phyloP scores from a whole-genome alignment of 176 grass and related monocot species.

The Saccharum officinarum region DNA sequence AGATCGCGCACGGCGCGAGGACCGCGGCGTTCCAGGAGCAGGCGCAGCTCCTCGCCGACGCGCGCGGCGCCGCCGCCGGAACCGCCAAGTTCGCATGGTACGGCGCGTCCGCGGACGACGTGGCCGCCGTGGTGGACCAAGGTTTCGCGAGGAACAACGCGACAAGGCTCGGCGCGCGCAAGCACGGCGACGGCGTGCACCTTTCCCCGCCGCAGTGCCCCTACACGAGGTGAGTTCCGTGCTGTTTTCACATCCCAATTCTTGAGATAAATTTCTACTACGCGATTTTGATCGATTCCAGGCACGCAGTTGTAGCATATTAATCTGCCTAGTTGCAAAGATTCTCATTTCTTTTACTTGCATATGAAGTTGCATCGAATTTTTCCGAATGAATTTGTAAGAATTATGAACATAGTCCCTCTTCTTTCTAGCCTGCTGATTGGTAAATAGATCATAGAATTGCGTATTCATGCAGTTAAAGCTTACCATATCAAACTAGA shows the following conservation, averaged over 20 bases:
- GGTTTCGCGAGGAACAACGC: constrained; percentile 51
- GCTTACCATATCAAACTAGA: background rate
- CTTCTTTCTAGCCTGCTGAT: background rate
- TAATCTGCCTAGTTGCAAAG: background rate
- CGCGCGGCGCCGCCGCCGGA: constrained; percentile 33
- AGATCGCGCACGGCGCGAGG: constrained; percentile 40
- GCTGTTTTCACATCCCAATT: background rate
- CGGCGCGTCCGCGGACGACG: constrained; percentile 46
- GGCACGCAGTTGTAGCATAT: background rate
- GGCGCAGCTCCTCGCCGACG: constrained; percentile 38
- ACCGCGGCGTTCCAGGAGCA: constrained; percentile 51
- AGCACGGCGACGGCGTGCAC: constrained; percentile 73
- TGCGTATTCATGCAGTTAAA: background rate
- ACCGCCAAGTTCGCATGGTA: constrained; percentile 73
- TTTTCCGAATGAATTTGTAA: background rate
- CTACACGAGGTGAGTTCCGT: constrained; percentile 49
- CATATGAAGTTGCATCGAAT: background rate
- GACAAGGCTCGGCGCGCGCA: constrained; percentile 22
- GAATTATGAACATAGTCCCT: background rate
- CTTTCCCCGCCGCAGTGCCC: constrained; percentile 65
- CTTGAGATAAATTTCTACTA: background rate
- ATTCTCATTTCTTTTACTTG: background rate
- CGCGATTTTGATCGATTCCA: background rate
- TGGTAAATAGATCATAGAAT: background rate
- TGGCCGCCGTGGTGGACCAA: constrained; percentile 41